Conservation (phyloP, 1,284 basidiomycete species). For the Earliella scabrosa region DNA sequence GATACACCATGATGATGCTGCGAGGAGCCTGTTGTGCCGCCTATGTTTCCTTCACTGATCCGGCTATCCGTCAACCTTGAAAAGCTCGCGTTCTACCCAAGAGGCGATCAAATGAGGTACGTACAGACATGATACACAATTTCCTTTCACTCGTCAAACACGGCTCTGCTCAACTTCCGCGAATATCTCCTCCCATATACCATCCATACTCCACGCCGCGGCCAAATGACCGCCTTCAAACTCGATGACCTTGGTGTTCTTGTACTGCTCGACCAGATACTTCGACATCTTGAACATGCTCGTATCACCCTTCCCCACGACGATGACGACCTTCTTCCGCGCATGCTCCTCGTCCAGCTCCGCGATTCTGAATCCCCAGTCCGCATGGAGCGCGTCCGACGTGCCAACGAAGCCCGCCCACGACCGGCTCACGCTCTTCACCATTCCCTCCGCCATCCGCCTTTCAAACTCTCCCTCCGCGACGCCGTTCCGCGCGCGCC, state of each 20-base stretch:
- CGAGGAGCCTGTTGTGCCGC: no score
- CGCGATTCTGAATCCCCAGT: conserved; percentile 55
- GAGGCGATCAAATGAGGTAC: no score
- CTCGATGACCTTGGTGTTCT: conserved; percentile 40
- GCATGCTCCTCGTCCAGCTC: conserved; percentile 49
- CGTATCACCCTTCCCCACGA: conserved; percentile 43
- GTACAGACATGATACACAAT: no score
- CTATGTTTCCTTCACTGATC: no score
- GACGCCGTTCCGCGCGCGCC: conserved; percentile 45
- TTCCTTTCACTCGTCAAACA: no score
- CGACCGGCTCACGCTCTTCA: conserved; percentile 50
- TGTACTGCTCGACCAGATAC: conserved; percentile 49
- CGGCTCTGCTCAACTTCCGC: no score
- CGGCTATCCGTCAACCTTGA: no score
- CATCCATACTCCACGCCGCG: conserved; percentile 45
- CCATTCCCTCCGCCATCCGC: conserved; percentile 44
- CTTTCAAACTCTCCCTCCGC: conserved; percentile 48
- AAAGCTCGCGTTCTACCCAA: no score
- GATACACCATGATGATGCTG: no score
- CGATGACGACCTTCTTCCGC: conserved; percentile 48
- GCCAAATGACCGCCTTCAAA: conserved; percentile 54
- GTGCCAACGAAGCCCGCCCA: conserved; percentile 59
- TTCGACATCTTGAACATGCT: conserved; percentile 46
- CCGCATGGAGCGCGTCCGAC: conserved; percentile 48
- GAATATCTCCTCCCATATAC: conserved; percentile 48